Conservation (phyloP, 352 stramenopile genomes). For the Phytophthora pini region DNA sequence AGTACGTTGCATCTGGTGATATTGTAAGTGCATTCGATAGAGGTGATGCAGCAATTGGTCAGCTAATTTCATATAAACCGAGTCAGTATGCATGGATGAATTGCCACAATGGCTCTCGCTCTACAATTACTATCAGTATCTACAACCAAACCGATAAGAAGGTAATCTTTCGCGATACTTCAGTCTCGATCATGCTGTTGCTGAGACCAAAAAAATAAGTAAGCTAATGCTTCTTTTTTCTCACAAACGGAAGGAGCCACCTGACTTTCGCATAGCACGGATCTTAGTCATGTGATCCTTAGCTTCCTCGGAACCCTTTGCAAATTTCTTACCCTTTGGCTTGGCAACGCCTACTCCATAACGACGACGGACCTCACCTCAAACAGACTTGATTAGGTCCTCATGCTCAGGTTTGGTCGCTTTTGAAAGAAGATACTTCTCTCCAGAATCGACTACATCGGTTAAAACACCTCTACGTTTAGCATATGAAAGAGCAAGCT, state of each 20-base stretch:
- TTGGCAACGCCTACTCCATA: slow-evolving; percentile 15
- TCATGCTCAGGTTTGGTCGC: slow-evolving; percentile 16
- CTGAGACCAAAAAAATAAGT: slow-evolving; percentile 10
- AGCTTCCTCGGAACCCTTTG: neutral
- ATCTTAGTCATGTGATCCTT: slow-evolving; percentile 11
- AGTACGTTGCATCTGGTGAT: slow-evolving; percentile 21
- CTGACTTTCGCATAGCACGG: neutral
- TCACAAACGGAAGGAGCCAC: too few species aligned
- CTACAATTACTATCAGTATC: neutral
- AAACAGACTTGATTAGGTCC: slow-evolving; percentile 7
- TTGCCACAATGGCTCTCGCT: neutral
- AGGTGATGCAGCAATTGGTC: slow-evolving; percentile 10
- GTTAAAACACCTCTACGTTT: slow-evolving; percentile 17
- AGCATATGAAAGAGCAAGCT: neutral
- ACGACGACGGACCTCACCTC: neutral
- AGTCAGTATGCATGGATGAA: neutral
- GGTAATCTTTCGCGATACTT: neutral
- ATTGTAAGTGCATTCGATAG: slow-evolving; percentile 22
- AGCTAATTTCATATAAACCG: slow-evolving; percentile 18
- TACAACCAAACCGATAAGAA: neutral
- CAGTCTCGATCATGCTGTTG: slow-evolving; percentile 8
- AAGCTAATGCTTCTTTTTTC: too few species aligned
- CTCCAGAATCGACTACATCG: slow-evolving; percentile 9
- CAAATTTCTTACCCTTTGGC: neutral
- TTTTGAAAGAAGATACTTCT: slow-evolving; percentile 6